Evolutionary conservation across 352 stramenopile genomes (phyloP).

Genomic region (Globisporangium abappressorium): DNA sequence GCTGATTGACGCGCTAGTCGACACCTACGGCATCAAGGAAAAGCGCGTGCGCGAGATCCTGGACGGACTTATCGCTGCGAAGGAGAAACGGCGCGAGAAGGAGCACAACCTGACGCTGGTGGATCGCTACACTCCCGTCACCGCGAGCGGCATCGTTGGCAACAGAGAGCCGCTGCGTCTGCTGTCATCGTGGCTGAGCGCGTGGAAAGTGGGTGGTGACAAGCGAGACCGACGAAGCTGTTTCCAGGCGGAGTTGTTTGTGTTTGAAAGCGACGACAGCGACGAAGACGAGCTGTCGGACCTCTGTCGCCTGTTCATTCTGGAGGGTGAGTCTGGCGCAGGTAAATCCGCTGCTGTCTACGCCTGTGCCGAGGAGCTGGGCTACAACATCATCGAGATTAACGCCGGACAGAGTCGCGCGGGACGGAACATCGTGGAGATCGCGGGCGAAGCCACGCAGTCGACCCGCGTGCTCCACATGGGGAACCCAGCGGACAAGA

Average conservation of each 20-base stretch:
- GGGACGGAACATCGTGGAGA: conserved; percentile 64
- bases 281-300: conserved; percentile 52
- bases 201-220: conserved; percentile 62
- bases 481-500: conserved; percentile 31
- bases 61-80: conserved; percentile 38
- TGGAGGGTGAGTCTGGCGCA: conserved; percentile 66
- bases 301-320: conserved; percentile 65
- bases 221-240: conserved; percentile 41
- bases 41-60: conserved; percentile 57
- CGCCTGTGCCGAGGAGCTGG: conserved; percentile 73
- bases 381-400: conserved; percentile 85
- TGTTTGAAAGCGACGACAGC: conserved; percentile 57
- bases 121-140: conserved; percentile 61
- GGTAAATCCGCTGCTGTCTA: conserved; percentile 82
- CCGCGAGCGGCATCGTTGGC: conserved; percentile 57
- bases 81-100: conserved; percentile 41
- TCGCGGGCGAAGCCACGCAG: conserved; percentile 82
- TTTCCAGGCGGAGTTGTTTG: conserved; percentile 64
- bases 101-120: conserved; percentile 60
- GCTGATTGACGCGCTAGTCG: conserved; percentile 53
- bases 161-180: conserved; percentile 61
- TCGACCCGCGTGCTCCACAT: conserved; percentile 72
- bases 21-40: conserved; percentile 47
- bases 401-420: conserved; percentile 75
- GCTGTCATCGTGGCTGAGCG: conserved; percentile 68